Conservation (phyloP, 768 basidiomycete genomes). For the Russula sp. region DNA sequence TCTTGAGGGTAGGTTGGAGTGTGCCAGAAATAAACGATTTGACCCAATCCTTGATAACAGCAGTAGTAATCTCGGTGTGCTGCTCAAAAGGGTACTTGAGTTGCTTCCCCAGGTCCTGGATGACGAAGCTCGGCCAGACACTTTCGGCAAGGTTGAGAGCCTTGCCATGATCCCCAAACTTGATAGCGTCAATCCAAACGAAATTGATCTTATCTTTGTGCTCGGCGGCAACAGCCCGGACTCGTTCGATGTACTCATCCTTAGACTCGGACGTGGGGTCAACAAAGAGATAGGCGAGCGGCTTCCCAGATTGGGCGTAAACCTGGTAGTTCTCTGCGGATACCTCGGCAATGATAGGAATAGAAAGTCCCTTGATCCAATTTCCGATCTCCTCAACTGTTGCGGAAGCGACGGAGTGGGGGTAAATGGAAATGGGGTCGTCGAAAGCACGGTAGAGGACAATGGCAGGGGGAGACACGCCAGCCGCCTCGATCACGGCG, state of each 20-base stretch:
- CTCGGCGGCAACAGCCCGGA: conserved; percentile 74
- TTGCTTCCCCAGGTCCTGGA: conserved; percentile 79
- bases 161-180: conserved; percentile 94
- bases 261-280: conserved; percentile 68
- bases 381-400: conserved; percentile 57
- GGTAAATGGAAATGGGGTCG: conserved; percentile 66
- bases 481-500: conserved; percentile 59
- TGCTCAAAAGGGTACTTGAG: conserved; percentile 89
- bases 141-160: conserved; percentile 80
- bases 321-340: conserved; percentile 86
- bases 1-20: conserved; percentile 82
- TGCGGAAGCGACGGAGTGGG: conserved; percentile 51
- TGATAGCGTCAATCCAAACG: conserved; percentile 95
- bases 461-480: conserved; percentile 74
- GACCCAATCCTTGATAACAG: conserved; percentile 54
- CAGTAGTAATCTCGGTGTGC: conserved; percentile 50
- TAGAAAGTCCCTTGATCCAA: conserved; percentile 78
- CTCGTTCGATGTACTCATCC: conserved; percentile 54
- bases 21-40: conserved; percentile 62
- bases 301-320: conserved; percentile 78
- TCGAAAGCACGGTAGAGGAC: conserved; percentile 93
- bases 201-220: conserved; percentile 90
- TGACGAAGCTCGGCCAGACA: conserved; percentile 91
- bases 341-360: conserved; percentile 90
- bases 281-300: conserved; percentile 92